Base-by-base conservation (phyloP, 768 basidiomycete species). In the Lanmaoa pseudosensibilis region DNA sequence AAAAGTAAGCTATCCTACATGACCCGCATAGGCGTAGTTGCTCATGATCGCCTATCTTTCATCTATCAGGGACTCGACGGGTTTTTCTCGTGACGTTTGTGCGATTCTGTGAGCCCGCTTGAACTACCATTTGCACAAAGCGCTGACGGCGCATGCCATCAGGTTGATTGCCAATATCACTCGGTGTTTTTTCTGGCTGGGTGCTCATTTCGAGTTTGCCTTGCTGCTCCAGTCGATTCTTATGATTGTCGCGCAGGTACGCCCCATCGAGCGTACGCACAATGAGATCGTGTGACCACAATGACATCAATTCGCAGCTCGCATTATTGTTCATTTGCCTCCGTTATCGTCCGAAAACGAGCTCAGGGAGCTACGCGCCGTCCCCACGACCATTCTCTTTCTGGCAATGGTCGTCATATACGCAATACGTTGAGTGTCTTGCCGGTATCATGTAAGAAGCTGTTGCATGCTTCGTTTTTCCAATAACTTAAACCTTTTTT, bases 171-270 rank as follows among this genome's bases (percentile, higher is more conserved):
- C 91, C 48, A 94, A 94, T 71, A 91, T 93, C 51, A 87, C 88
- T 25, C 80, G 92, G 65, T 94, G 92, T 71, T 94, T 92, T 78
- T 94, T 93, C 74, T 94, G 92, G 92, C 74, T 94, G 36, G 92
- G 92, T 53, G 77, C 86, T 38, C 88, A 66, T 50, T 94, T 92
- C 69, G 92, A 93, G 74, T 72, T 80, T 45, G 81, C 91, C 2
- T 73, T 94, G 50, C 77, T 94, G n/a, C 61, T 91, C 10, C 92
- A 94, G 71, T 91, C 90, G 18, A 72, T 93, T 54, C 75, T 94
- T 50, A 91, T 94, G 92, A 92, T 94, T 57, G 59, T 87, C 44
- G 84, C 90, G 16, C 92, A 94, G 75, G 91, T 90, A 65, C 50
- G 79, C 65, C 38, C 27, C 56, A 49, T 34, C 32, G 15, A 50